A percentile compares a stretch with the other conserved stretches of the same genome.
phyloP scores from a whole-genome alignment of 176 grass and related monocot species.

The Saccharum officinarum region DNA sequence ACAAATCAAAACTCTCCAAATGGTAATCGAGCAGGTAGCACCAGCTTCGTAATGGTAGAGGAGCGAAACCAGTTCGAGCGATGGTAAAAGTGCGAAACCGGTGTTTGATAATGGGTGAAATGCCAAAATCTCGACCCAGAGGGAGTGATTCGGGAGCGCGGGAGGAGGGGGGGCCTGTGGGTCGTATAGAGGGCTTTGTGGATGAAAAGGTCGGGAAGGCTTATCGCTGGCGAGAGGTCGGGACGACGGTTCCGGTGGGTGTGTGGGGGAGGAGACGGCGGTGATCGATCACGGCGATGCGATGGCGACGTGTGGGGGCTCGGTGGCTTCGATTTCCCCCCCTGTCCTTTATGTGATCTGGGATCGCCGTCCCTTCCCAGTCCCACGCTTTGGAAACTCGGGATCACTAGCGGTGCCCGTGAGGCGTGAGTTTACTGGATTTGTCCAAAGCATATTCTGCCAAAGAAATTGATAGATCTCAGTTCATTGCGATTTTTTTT shows the following conservation, averaged over 20 bases:
- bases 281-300: slow-evolving; percentile 42
- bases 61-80: too few species aligned
- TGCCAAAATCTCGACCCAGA: too few species aligned
- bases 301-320: slow-evolving; percentile 44
- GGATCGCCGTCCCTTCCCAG: neutral
- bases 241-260: slow-evolving; percentile 27
- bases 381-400: neutral
- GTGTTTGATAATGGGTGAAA: too few species aligned
- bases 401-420: neutral
- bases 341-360: slow-evolving; percentile 30
- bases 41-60: too few species aligned
- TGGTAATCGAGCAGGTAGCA: too few species aligned
- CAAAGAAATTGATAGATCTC: neutral
- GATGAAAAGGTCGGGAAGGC: slow-evolving; percentile 17
- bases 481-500: neutral
- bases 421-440: neutral
- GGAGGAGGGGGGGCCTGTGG: slow-evolving; percentile 16
- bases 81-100: too few species aligned
- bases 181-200: slow-evolving; percentile 49
- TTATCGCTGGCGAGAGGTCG: slow-evolving; percentile 67
- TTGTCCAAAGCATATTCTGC: slow-evolving; percentile 1
- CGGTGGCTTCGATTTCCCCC: slow-evolving; percentile 26
- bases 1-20: too few species aligned
- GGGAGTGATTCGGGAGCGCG: slow-evolving; percentile 4
- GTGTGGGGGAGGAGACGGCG: slow-evolving; percentile 27